Percentiles rank a stretch among this genome's conserved stretches.
Evolutionary conservation across 345 rosid species (phyloP).

Genomic region (Euclidium syriacum): DNA sequence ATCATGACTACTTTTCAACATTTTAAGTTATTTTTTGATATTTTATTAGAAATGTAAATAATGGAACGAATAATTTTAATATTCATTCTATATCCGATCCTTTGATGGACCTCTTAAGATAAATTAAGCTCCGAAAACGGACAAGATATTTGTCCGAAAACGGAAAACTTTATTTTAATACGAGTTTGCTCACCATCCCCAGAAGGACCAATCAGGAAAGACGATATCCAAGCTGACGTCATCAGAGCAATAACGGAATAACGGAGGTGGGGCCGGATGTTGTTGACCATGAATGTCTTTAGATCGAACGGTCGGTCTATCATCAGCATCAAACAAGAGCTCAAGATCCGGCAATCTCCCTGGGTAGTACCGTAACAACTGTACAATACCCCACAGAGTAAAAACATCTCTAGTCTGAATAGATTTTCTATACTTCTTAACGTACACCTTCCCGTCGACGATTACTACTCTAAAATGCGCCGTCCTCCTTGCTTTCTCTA

Average conservation of each 20-base stretch:
- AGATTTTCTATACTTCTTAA: constrained; percentile 45
- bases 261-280: constrained; percentile 48
- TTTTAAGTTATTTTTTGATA: too few species aligned
- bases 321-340: constrained; percentile 59
- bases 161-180: background rate
- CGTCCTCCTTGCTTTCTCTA: constrained; percentile 41
- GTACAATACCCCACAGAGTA: constrained; percentile 69
- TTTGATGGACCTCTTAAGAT: too few species aligned
- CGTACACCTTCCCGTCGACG: constrained; percentile 50
- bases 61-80: too few species aligned
- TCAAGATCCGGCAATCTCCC: constrained; percentile 66
- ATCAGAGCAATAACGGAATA: constrained; percentile 62
- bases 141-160: background rate
- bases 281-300: constrained; percentile 33
- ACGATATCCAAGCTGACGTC: constrained; percentile 49
- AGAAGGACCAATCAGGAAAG: constrained; percentile 82
- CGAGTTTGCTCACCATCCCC: constrained; percentile 65
- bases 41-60: too few species aligned
- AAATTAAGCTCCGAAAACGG: background rate
- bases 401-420: constrained; percentile 48
- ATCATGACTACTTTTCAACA: too few species aligned
- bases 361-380: constrained; percentile 67
- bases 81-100: too few species aligned
- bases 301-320: constrained; percentile 42
- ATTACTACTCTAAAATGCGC: constrained; percentile 62